Evolutionary conservation across 805 yeast genomes (phyloP), one percentile per base, ranked within the genome.

Genomic region (Lipomyces yamadae): DNA sequence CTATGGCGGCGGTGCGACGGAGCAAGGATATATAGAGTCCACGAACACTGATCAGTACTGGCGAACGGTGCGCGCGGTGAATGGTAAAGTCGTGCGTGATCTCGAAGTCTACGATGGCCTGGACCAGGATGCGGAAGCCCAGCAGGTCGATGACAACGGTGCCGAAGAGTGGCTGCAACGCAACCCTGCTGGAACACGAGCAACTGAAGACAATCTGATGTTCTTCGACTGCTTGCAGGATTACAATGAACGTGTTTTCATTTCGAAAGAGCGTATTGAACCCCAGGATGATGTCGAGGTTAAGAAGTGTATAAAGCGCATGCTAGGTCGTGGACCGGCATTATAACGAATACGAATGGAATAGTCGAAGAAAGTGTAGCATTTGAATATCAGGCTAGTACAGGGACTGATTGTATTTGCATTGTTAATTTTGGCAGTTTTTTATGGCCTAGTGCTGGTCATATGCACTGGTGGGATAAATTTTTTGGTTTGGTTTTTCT

Each of bases 1-100:
- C 2, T 68, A 53, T 30, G 71, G 69, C 29, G 71, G 71, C 32
- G 71, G 71, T 39, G 54, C 63, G 3, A 68, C 71, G 30, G 66
- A 66, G 42, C 71, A 68, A 34, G 66, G 61, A 2, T 66, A 42
- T 30, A 34, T 61, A n/a, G 45, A 42, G 32, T 29, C 61, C 8
- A 37, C 13, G 29, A 61, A 34, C 15, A 39, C 8, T 10, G 62
- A 50, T 33, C 63, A 62, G 50, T 68, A 68, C 55, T 66, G 68
- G 67, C 66, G 71, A 24, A 60, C 62, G 34, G 67, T 68, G 29
- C 64, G 67, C n/a, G 66, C 71, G 11, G 57, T 60, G 10, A 68
- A 67, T 39, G 71, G 71, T 11, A n/a, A 30, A 6, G 65, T 68
- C 34, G 60, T 64, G 6, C 66, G 70, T 3, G 71, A 68, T 29